These are phyloP conservation scores for Roridomyces roridus DNA, from an alignment of 768 basidiomycete species.

Conservation along the genomic window DNA sequence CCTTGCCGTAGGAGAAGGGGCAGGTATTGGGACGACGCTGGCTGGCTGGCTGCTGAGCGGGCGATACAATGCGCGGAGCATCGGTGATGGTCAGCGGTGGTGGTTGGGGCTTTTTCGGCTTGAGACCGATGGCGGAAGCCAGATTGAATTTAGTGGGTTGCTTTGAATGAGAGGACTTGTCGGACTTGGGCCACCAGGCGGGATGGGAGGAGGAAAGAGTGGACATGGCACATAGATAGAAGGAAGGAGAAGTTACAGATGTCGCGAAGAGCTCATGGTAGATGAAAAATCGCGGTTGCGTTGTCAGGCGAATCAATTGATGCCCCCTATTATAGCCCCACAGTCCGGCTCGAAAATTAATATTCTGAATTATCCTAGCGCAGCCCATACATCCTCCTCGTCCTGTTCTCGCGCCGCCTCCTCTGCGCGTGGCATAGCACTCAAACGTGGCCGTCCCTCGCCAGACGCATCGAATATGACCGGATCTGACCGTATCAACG, in stretches of 20 bases:
- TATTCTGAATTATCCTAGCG: conserved; percentile 47
- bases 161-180: conserved; percentile 36
- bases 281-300: background rate
- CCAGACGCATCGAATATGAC: conserved; percentile 69
- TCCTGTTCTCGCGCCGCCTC: conserved; percentile 65
- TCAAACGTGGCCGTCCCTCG: conserved; percentile 40
- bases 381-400: conserved; percentile 75
- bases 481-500: conserved; percentile 63
- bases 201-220: conserved; percentile 29
- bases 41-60: conserved; percentile 18
- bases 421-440: conserved; percentile 67
- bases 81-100: conserved; percentile 60
- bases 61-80: conserved; percentile 36
- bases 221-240: too few species aligned
- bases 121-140: conserved; percentile 67
- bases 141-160: conserved; percentile 57
- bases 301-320: too few species aligned
- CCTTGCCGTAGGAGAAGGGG: conserved; percentile 35
- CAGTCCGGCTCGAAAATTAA: too few species aligned
- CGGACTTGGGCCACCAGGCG: conserved; percentile 53
- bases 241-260: background rate
- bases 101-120: conserved; percentile 57
- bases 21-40: conserved; percentile 23
- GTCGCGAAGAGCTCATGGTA: background rate
- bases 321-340: too few species aligned